Evolutionary conservation across 2,329 filamentous ascomycete species (phyloP).

Genomic region (Catunica adiposa): DNA sequence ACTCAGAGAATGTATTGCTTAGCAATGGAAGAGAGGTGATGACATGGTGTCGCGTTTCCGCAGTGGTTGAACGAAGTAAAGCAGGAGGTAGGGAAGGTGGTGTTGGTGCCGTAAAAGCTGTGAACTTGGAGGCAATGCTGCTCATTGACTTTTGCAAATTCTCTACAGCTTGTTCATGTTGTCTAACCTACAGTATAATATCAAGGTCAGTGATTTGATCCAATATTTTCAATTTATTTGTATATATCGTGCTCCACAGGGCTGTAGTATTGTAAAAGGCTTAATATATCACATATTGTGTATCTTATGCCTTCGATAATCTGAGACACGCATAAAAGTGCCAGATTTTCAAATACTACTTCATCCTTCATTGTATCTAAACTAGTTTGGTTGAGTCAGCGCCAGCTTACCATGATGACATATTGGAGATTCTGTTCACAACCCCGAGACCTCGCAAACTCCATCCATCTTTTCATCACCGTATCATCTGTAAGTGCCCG

Average conservation of each 20-base stretch:
- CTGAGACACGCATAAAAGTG: no score
- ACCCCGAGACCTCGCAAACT: constrained; percentile 31
- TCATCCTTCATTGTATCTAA: background rate
- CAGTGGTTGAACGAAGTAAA: constrained; percentile 26
- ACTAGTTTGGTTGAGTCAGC: background rate
- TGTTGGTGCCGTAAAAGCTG: constrained; percentile 26
- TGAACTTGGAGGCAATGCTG: constrained; percentile 28
- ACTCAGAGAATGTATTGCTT: constrained; percentile 28
- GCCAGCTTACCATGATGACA: constrained; percentile 28
- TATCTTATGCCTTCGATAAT: background rate
- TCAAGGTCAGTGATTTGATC: no score
- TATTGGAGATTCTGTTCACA: constrained; percentile 36
- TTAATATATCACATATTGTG: no score
- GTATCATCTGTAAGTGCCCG: background rate
- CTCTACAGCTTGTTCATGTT: constrained; percentile 29
- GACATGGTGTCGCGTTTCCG: constrained; percentile 31
- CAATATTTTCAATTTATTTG: background rate
- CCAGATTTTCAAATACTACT: background rate
- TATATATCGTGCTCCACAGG: no score
- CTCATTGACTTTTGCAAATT: constrained; percentile 26
- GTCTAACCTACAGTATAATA: constrained; percentile 22
- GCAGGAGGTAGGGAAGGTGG: constrained; percentile 27
- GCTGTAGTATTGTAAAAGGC: no score
- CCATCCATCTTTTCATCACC: constrained; percentile 18
- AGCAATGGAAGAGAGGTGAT: constrained; percentile 29